phyloP scores from a whole-genome alignment of 148 eudicot species.

The Chenopodium album region DNA sequence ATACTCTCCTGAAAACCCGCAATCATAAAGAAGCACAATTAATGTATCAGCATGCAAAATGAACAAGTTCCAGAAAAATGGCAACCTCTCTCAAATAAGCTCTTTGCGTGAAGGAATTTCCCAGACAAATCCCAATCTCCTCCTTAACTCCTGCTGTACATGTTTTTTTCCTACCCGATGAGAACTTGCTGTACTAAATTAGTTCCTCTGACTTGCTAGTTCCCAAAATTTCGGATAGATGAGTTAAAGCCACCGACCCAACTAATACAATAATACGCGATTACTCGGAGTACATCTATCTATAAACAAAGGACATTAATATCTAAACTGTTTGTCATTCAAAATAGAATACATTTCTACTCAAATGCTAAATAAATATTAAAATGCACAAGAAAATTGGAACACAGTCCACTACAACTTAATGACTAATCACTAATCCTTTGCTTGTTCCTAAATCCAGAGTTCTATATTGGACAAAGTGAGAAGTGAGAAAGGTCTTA shows the following conservation, averaged over 20 bases:
- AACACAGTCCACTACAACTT: background rate
- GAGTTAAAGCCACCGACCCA: no score
- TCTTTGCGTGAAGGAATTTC: background rate
- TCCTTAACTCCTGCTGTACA: background rate
- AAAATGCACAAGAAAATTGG: background rate
- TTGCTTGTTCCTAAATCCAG: background rate
- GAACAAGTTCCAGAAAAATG: background rate
- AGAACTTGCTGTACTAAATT: no score
- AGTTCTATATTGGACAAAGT: background rate
- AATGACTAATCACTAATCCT: background rate
- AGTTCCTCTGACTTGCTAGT: no score
- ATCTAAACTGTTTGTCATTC: background rate
- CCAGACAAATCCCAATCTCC: background rate
- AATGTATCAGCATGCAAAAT: background rate
- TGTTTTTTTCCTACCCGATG: background rate
- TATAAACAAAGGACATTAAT: background rate
- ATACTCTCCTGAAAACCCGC: background rate
- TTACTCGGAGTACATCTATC: no score
- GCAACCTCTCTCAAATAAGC: no score
- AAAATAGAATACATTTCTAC: background rate
- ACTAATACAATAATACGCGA: no score
- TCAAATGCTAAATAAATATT: background rate
- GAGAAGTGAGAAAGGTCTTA: background rate
- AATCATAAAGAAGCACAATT: background rate
- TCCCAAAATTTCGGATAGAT: no score